phyloP scores from a whole-genome alignment of 2,329 filamentous ascomycete genomes.

The Ilyonectria destructans region DNA sequence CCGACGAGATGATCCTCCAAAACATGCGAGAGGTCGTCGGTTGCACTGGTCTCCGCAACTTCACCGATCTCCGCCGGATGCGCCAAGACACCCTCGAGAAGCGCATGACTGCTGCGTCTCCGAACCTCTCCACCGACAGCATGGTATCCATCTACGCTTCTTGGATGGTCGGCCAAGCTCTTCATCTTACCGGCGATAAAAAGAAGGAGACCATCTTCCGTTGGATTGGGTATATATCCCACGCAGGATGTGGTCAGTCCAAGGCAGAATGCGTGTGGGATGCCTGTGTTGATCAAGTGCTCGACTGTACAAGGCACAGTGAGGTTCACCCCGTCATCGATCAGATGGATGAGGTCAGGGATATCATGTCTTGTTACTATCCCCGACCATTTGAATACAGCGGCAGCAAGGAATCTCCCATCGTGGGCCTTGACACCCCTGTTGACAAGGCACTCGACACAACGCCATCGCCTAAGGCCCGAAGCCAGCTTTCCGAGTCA shows the following conservation, averaged over 20 bases:
- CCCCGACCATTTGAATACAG: background rate
- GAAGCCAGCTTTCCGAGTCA: background rate
- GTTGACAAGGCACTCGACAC: background rate
- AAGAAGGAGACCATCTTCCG: background rate
- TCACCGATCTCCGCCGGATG: constrained; percentile 45
- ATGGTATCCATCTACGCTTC: constrained; percentile 46
- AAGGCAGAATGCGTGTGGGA: background rate
- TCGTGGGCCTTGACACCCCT: background rate
- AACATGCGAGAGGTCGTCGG: constrained; percentile 45
- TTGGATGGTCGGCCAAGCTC: constrained; percentile 49
- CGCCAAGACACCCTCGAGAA: constrained; percentile 45
- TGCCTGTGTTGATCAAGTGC: background rate
- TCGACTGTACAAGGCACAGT: background rate
- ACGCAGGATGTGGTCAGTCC: background rate
- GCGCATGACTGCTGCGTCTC: constrained; percentile 32
- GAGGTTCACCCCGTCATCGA: background rate
- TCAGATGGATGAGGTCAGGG: background rate
- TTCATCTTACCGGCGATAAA: background rate
- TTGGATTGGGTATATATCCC: background rate
- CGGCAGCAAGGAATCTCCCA: background rate
- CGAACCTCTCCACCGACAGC: constrained; percentile 29
- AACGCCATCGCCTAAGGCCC: background rate
- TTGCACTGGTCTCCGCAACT: constrained; percentile 41
- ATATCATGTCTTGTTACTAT: background rate
- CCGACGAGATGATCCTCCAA: constrained; percentile 28